A percentile compares a stretch with the other conserved stretches of the same genome.
Evolutionary conservation across 2,329 filamentous ascomycete species (phyloP).

Genomic region (Aspergillus alliaceus): DNA sequence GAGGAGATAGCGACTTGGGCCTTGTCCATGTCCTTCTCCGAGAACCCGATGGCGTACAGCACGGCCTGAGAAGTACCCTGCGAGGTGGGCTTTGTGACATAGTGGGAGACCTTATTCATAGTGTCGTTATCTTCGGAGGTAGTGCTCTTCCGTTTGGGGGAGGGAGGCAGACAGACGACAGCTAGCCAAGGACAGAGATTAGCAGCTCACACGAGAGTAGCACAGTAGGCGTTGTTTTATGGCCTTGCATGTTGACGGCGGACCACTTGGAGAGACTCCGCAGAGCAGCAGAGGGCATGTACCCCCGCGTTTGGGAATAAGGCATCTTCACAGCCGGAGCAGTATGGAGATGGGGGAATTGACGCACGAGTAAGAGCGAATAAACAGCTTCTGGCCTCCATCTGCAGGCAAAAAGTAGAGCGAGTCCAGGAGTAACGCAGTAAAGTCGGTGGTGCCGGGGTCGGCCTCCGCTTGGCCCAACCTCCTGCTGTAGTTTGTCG

Average conservation of each 20-base stretch:
- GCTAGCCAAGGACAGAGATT: constrained; percentile 16
- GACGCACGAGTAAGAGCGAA: background rate
- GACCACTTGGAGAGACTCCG: constrained; percentile 19
- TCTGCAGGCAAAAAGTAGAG: constrained; percentile 3
- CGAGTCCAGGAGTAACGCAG: constrained; percentile 9
- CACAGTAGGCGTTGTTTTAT: background rate
- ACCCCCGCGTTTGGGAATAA: constrained; percentile 30
- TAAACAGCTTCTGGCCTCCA: background rate
- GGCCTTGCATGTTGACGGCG: constrained; percentile 8
- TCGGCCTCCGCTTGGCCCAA: constrained; percentile 14
- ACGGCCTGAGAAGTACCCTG: constrained; percentile 98
- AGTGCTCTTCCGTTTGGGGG: constrained; percentile 40
- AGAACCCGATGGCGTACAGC: constrained; percentile 92
- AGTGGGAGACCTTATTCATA: constrained; percentile 80
- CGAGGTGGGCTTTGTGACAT: constrained; percentile 94
- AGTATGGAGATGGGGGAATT: background rate
- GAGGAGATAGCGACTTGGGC: constrained; percentile 97
- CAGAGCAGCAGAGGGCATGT: constrained; percentile 29
- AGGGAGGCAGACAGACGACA: constrained; percentile 46
- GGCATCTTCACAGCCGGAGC: constrained; percentile 22
- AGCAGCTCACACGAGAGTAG: background rate
- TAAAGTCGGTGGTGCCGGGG: constrained; percentile 20
- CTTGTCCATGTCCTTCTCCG: constrained; percentile 87
- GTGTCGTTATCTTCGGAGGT: constrained; percentile 49
- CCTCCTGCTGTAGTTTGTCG: constrained; percentile 13